Base-by-base conservation (phyloP, 805 yeast genomes). In the Metschnikowia dekortorum region DNA sequence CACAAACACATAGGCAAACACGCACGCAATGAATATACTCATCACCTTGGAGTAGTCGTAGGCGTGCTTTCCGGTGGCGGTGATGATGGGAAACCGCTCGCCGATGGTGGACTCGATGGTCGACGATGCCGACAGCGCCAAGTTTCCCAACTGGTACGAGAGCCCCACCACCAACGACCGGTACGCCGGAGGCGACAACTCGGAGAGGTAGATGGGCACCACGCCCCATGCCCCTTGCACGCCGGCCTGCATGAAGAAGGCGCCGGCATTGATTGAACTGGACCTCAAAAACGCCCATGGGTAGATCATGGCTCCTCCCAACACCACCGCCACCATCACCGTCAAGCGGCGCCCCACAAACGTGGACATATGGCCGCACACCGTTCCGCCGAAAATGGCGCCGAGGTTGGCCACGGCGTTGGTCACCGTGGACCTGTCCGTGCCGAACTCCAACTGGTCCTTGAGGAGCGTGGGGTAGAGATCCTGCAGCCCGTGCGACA, bases 151-250 rank as follows among this genome's bases (percentile, higher is more conserved):
- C 66, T 85, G 90, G 62, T 85, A 85, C 8, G 82, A 75, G 26
- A 82, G 65, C 4, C 58, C 58, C n/a, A 53, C 56, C 47, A 55
- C 58, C 49, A 55, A 50, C 6, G 55, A 37, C 31, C 55, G 50
- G 42, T 83, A 85, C 11, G 57, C 60, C 13, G 71, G 66, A 18
- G 68, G 67, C 11, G 87, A 78, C 45, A 85, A 70, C 64, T 85
- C 91, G 31, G 83, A 71, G 38, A 85, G 68, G 64, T 84, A 83
- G 39, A 83, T 76, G 14, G 90, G 88, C 10, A 81, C 73, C 44
- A 85, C 80, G 53, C 90, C 89, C 86, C 88, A 85, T 6, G 83
- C 83, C 33, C 89, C 90, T 71, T 82, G 84, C 5, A 84, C 85
- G 49, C 80, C 78, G 60, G 79, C 77, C 62, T 83, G 87, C 61